Conservation (phyloP, 2,329 filamentous ascomycete genomes). For the Lithohypha guttulata region DNA sequence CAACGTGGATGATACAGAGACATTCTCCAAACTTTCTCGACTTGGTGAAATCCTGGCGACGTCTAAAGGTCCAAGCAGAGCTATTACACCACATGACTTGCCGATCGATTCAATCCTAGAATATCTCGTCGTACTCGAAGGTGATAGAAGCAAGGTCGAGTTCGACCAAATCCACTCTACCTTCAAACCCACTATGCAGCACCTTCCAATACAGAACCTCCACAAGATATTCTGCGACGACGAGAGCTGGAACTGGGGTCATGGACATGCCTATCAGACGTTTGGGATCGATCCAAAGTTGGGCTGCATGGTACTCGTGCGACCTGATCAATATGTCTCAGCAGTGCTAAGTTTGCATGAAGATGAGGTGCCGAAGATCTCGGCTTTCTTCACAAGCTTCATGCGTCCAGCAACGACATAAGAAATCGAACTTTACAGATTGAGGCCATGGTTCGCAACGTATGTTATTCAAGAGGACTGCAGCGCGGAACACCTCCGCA, state of each 20-base stretch:
- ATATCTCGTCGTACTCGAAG: constrained; percentile 43
- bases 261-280: constrained; percentile 47
- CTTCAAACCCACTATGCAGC: constrained; percentile 41
- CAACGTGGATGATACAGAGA: constrained; percentile 27
- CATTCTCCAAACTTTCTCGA: constrained; percentile 28
- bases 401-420: not conserved
- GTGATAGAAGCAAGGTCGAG: constrained; percentile 39
- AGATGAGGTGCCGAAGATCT: not conserved
- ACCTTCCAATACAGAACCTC: constrained; percentile 35
- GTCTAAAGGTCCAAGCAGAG: constrained; percentile 31
- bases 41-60: constrained; percentile 33
- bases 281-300: constrained; percentile 41
- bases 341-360: constrained; percentile 4
- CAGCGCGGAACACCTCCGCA: not conserved
- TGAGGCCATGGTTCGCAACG: too few species aligned
- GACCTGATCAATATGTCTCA: constrained; percentile 45
- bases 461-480: too few species aligned
- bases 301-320: constrained; percentile 43
- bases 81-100: constrained; percentile 32
- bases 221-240: constrained; percentile 51
- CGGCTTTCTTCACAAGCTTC: not conserved
- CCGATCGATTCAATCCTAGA: constrained; percentile 49
- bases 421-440: too few species aligned
- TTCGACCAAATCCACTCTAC: constrained; percentile 43
- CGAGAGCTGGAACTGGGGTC: constrained; percentile 43